Percentiles rank a stretch among this genome's conserved stretches.
Conservation (phyloP, 441 rosid genomes). For the Theobroma grandiflorum region DNA sequence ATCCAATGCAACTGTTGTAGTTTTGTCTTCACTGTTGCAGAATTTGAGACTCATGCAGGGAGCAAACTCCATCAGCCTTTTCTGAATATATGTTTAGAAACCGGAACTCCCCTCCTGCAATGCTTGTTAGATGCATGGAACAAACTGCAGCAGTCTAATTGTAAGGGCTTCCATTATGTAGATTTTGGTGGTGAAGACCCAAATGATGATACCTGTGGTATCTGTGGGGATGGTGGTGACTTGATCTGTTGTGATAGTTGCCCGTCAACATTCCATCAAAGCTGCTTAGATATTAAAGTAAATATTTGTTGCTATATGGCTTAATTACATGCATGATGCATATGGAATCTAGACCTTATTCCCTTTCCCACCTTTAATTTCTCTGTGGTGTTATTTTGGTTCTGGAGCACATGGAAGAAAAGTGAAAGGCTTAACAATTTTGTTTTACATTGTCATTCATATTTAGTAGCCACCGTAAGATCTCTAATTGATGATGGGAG, state of each 20-base stretch:
- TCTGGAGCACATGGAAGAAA: conserved; percentile 16
- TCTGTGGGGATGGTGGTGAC: conserved; percentile 99
- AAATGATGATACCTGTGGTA: conserved; percentile 95
- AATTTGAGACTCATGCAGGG: conserved; percentile 81
- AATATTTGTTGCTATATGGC: conserved; percentile 29
- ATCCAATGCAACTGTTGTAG: conserved; percentile 83
- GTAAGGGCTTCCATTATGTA: conserved; percentile 68
- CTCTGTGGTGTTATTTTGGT: neutral
- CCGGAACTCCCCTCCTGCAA: conserved; percentile 72
- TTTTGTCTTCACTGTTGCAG: conserved; percentile 52
- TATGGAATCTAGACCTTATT: neutral
- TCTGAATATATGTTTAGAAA: conserved; percentile 69
- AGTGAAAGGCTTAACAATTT: neutral
- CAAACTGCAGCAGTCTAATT: conserved; percentile 62
- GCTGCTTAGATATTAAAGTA: conserved; percentile 86
- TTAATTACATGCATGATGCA: conserved; percentile 16
- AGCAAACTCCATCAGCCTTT: conserved; percentile 54
- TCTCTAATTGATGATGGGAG: neutral
- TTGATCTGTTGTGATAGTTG: conserved; percentile 95
- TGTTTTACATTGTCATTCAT: conserved; percentile 9
- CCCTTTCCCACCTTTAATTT: conserved; percentile 4
- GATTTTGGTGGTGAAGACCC: conserved; percentile 79
- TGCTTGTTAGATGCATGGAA: conserved; percentile 80
- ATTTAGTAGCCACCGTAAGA: neutral
- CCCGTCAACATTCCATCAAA: conserved; percentile 96